Conservation (phyloP, 2,329 filamentous ascomycete genomes). For the Claviceps arundinis region DNA sequence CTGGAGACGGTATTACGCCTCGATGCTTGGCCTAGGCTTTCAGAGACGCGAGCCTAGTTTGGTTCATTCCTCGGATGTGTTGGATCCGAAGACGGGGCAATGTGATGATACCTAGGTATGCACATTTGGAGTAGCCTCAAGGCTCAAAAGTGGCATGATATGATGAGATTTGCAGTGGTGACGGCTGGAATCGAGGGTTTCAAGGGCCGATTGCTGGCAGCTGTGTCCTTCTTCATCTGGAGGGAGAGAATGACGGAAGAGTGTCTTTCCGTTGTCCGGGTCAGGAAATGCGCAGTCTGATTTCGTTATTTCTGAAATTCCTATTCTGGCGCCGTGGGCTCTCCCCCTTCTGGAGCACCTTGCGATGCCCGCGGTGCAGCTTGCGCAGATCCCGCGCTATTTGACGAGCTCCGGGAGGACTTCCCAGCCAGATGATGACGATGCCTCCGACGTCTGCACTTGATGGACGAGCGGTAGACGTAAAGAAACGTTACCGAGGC, state of each 20-base stretch:
- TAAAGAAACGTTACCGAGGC: conserved; percentile 24
- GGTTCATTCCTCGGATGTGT: background rate
- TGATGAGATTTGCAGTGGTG: background rate
- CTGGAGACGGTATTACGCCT: background rate
- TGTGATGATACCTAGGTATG: background rate
- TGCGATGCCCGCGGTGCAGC: background rate
- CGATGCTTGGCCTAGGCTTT: background rate
- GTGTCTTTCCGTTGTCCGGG: too few species aligned
- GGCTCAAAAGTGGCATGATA: background rate
- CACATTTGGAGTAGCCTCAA: background rate
- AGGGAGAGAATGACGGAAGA: too few species aligned
- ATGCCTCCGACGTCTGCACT: conserved; percentile 17
- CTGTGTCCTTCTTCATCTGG: too few species aligned
- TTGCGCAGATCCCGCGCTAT: conserved; percentile 13
- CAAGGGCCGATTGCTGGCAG: too few species aligned
- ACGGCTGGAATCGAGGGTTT: background rate
- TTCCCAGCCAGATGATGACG: conserved; percentile 12
- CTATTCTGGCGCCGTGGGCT: too few species aligned
- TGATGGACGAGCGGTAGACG: conserved; percentile 25
- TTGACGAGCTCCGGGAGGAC: conserved; percentile 17
- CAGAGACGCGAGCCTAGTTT: background rate
- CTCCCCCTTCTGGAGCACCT: too few species aligned
- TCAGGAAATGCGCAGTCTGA: too few species aligned
- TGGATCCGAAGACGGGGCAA: background rate
- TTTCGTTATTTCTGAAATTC: too few species aligned